Percentiles rank a stretch among this genome's conserved stretches.
phyloP scores from a whole-genome alignment of 768 basidiomycete species.

The Leccinum incarnatum region DNA sequence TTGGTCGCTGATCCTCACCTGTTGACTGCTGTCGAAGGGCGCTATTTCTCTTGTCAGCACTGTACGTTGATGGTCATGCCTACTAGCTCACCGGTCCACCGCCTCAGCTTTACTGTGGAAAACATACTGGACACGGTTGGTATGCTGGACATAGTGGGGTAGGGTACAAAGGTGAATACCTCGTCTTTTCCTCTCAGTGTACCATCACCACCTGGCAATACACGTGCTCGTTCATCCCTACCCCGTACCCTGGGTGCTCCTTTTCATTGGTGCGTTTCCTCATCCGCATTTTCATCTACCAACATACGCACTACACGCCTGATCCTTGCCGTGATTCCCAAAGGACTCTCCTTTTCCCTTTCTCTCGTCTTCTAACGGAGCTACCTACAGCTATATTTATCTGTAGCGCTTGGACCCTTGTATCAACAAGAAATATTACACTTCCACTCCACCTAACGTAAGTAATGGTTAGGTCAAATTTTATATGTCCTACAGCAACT shows the following conservation, averaged over 20 bases:
- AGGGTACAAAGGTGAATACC: not conserved
- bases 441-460: not conserved
- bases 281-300: not conserved
- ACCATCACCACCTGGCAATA: not conserved
- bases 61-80: no score
- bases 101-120: not conserved
- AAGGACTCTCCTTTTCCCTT: not conserved
- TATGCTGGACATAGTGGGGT: not conserved
- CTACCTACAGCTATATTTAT: not conserved
- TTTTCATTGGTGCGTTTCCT: not conserved
- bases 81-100: not conserved
- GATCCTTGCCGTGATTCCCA: not conserved
- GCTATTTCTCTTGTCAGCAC: not conserved
- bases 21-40: not conserved
- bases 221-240: not conserved
- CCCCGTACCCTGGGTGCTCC: not conserved
- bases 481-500: not conserved
- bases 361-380: not conserved
- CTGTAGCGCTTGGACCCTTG: not conserved
- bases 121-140: not conserved
- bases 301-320: not conserved
- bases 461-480: not conserved
- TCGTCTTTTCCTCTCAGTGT: not conserved
- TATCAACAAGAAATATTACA: not conserved
- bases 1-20: not conserved